A percentile compares a stretch with the other conserved stretches of the same genome.
Conservation (phyloP, 768 basidiomycete species). For the Zangia roseola region DNA sequence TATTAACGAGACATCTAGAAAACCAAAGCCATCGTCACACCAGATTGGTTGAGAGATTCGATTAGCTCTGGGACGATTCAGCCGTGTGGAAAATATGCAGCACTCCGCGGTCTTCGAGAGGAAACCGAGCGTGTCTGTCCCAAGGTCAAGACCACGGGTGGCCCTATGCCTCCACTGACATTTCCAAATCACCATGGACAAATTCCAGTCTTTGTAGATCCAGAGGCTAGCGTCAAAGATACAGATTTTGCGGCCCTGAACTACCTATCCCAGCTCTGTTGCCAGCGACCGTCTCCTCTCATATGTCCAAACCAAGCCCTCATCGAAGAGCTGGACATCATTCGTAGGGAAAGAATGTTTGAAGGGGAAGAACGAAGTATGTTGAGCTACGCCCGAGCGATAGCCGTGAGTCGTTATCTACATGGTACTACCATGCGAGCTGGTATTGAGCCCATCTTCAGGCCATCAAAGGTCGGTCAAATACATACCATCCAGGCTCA, state of each 20-base stretch:
- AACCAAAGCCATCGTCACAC: conserved; percentile 65
- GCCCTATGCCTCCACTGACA: not conserved
- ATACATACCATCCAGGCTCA: not conserved
- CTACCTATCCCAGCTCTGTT: conserved; percentile 48
- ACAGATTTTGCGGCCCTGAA: conserved; percentile 21
- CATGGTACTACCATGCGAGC: not conserved
- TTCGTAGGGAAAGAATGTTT: conserved; percentile 56
- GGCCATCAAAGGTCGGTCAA: conserved; percentile 46
- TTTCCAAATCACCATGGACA: not conserved
- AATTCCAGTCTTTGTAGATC: conserved; percentile 17
- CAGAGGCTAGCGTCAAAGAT: conserved; percentile 7
- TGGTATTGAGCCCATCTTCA: conserved; percentile 18
- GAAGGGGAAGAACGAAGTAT: conserved; percentile 70
- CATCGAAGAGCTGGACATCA: conserved; percentile 53
- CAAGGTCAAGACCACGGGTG: conserved; percentile 12
- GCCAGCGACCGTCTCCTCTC: conserved; percentile 62
- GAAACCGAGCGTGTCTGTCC: conserved; percentile 47
- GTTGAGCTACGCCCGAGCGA: conserved; percentile 69
- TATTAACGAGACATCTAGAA: conserved; percentile 39
- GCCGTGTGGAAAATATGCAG: conserved; percentile 57
- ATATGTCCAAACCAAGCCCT: conserved; percentile 68
- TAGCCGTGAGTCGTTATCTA: conserved; percentile 65
- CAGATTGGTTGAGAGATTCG: conserved; percentile 68
- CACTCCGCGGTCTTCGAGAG: conserved; percentile 49
- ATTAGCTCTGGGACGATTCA: conserved; percentile 41